Evolutionary conservation across 2,329 filamentous ascomycete species (phyloP).

Genomic region (Ascomycota sp.): DNA sequence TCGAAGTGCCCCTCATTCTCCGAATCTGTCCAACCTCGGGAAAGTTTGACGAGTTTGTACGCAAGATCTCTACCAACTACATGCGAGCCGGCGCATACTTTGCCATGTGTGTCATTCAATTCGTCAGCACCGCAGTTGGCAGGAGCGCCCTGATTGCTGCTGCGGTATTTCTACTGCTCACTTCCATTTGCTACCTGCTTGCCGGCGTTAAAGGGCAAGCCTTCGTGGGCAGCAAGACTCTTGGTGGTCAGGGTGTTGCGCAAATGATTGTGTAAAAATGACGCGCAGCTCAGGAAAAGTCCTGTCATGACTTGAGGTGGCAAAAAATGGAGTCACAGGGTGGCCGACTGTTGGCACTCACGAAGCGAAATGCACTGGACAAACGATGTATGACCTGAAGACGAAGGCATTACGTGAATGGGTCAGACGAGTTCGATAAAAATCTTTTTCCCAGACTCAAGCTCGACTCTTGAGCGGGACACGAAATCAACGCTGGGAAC

Average conservation of each 20-base stretch:
- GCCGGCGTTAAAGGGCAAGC: conserved; percentile 67
- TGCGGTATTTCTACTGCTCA: conserved; percentile 59
- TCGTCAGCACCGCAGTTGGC: conserved; percentile 49
- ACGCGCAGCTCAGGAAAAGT: too few relatives aligned
- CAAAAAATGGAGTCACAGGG: too few relatives aligned
- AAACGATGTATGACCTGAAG: too few relatives aligned
- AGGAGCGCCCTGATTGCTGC: conserved; percentile 66
- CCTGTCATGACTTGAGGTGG: too few relatives aligned
- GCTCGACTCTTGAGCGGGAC: not conserved
- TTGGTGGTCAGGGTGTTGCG: conserved; percentile 81
- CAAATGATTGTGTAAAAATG: conserved; percentile 96
- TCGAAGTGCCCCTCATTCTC: conserved; percentile 83
- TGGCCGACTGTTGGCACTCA: too few relatives aligned
- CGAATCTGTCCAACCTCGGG: conserved; percentile 92
- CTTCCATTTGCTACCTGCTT: conserved; percentile 60
- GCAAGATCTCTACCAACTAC: conserved; percentile 87
- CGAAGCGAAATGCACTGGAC: too few relatives aligned
- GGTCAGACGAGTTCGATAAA: too few relatives aligned
- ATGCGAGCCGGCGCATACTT: conserved; percentile 81
- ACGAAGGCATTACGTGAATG: too few relatives aligned
- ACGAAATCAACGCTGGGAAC: conserved; percentile 10
- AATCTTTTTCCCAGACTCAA: too few relatives aligned
- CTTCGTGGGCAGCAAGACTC: conserved; percentile 84
- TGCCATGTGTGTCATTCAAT: conserved; percentile 66
- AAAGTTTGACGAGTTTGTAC: conserved; percentile 75